Conservation (phyloP, 306 rosid species). For the Ochetophila trinervis region DNA sequence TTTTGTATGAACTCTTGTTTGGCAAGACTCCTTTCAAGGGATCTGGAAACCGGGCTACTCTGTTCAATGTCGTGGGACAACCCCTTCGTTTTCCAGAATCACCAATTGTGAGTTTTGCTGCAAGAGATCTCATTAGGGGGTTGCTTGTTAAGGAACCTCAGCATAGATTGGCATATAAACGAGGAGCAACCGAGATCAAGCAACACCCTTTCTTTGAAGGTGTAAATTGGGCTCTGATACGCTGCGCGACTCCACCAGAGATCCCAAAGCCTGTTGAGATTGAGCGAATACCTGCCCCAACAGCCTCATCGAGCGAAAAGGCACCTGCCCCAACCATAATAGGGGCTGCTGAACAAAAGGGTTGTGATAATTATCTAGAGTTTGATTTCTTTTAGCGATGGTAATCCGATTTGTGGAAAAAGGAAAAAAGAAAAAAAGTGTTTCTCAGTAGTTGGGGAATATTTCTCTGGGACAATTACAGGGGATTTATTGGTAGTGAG, state of each 20-base stretch:
- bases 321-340: slow-evolving; percentile 35
- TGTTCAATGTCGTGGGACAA: slow-evolving; percentile 90
- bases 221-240: slow-evolving; percentile 96
- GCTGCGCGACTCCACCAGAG: slow-evolving; percentile 98
- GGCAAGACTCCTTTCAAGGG: slow-evolving; percentile 98
- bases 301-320: slow-evolving; percentile 64
- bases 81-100: slow-evolving; percentile 91
- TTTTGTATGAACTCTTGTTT: slow-evolving; percentile 81
- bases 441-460: slow-evolving; percentile 34
- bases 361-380: slow-evolving; percentile 86
- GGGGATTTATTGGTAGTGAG: slow-evolving; percentile 39
- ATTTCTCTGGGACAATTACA: slow-evolving; percentile 49
- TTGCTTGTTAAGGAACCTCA: slow-evolving; percentile 93
- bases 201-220: slow-evolving; percentile 98
- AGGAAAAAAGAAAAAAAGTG: slow-evolving; percentile 21
- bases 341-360: slow-evolving; percentile 60
- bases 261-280: slow-evolving; percentile 79
- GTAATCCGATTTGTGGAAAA: slow-evolving; percentile 16
- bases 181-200: slow-evolving; percentile 93
- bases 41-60: slow-evolving; percentile 84
- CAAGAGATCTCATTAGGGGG: slow-evolving; percentile 87
- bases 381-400: slow-evolving; percentile 92
- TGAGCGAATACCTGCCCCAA: slow-evolving; percentile 72
- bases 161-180: slow-evolving; percentile 80
- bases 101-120: slow-evolving; percentile 90